Percentiles rank a stretch among this genome's conserved stretches.
Evolutionary conservation across 73 alveolate species (phyloP).

Genomic region (Tetrahymena malaccensis): DNA sequence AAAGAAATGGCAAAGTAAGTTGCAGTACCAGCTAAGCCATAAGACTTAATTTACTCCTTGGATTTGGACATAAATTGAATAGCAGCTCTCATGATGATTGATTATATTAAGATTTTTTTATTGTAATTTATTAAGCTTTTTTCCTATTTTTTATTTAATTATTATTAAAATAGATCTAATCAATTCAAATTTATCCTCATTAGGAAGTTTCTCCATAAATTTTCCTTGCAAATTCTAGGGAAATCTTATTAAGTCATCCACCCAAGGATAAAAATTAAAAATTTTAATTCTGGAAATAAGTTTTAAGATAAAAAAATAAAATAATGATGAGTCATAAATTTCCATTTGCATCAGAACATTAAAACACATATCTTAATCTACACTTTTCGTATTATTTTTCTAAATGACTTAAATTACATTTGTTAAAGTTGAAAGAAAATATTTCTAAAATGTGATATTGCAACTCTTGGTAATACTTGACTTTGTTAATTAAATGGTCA

Average conservation of each 20-base stretch:
- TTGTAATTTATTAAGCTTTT: not conserved
- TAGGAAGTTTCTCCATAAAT: not conserved
- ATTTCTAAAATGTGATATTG: not conserved
- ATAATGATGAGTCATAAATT: not conserved
- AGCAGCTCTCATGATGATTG: not conserved
- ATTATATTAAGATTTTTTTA: not conserved
- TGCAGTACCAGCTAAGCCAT: not conserved
- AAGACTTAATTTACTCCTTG: not conserved
- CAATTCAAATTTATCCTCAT: not conserved
- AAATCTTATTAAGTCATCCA: not conserved
- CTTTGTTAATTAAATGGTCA: not conserved
- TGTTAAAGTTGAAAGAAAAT: not conserved
- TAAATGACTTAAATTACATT: not conserved
- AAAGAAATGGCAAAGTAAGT: not conserved
- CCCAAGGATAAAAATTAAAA: not conserved
- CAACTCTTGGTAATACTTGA: not conserved
- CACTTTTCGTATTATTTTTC: not conserved
- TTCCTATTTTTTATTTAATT: not conserved
- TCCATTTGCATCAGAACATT: not conserved
- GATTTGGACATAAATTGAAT: not conserved
- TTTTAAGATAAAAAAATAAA: not conserved
- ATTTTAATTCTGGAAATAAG: not conserved
- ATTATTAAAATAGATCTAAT: not conserved
- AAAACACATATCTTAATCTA: not conserved
- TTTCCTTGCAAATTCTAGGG: not conserved